A percentile compares a stretch with the other conserved stretches of the same genome.
Conservation (phyloP, 768 basidiomycete species). For the Amyloporia xantha region DNA sequence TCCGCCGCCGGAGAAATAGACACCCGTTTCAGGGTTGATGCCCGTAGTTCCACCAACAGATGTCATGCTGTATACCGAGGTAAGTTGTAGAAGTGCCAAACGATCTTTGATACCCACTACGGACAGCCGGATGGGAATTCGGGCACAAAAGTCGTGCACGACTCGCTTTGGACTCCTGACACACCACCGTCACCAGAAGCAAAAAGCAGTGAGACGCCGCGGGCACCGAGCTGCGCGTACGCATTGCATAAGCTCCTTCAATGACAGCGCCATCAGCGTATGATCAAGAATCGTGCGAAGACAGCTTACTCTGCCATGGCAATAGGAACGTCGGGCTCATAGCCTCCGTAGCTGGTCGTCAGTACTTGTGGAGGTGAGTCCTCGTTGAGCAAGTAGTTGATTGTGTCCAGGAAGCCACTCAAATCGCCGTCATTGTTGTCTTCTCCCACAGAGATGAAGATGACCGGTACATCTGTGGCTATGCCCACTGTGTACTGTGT, state of each 20-base stretch:
- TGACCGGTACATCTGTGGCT: conserved; percentile 45
- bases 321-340: conserved; percentile 61
- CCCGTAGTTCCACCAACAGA: conserved; percentile 23
- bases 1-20: conserved; percentile 21
- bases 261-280: conserved; percentile 41
- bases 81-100: neutral
- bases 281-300: too few relatives aligned
- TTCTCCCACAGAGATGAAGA: conserved; percentile 41
- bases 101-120: conserved; percentile 28
- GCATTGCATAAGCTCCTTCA: conserved; percentile 45
- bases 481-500: conserved; percentile 23
- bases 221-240: conserved; percentile 62
- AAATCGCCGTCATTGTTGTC: conserved; percentile 18
- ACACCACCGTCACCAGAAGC: conserved; percentile 65
- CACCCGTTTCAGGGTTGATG: conserved; percentile 21
- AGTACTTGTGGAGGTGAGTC: conserved; percentile 46
- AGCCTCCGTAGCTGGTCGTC: conserved; percentile 65
- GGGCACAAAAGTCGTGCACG: conserved; percentile 41
- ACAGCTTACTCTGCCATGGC: conserved; percentile 40
- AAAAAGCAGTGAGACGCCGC: conserved; percentile 60
- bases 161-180: conserved; percentile 40
- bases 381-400: conserved; percentile 45
- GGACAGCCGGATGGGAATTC: conserved; percentile 46
- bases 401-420: conserved; percentile 36
- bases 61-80: conserved; percentile 22